phyloP scores from a whole-genome alignment of 2,329 filamentous ascomycete genomes.

The Mycocentrospora acerina region DNA sequence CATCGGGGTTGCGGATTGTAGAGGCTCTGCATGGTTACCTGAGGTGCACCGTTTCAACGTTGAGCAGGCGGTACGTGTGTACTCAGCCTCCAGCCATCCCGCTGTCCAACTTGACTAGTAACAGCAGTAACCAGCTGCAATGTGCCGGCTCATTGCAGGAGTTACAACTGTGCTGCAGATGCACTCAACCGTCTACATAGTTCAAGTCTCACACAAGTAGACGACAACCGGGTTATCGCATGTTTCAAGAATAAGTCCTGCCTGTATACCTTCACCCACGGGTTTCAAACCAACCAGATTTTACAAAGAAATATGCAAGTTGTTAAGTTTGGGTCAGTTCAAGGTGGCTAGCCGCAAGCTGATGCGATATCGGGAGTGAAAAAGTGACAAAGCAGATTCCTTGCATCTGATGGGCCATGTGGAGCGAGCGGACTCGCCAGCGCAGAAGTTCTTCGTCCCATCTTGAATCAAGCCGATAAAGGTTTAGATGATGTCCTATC shows the following conservation, averaged over 20 bases:
- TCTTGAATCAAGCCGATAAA: constrained; percentile 4
- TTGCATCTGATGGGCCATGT: constrained; percentile 2
- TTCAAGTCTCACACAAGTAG: constrained; percentile 20
- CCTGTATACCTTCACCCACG: constrained; percentile 36
- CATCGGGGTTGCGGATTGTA: constrained; percentile 15
- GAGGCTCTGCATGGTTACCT: constrained; percentile 16
- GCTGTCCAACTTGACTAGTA: constrained; percentile 15
- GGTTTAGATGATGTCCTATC: neutral
- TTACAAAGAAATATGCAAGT: constrained; percentile 30
- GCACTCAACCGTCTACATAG: constrained; percentile 19
- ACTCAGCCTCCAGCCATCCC: constrained; percentile 18
- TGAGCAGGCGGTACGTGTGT: constrained; percentile 12
- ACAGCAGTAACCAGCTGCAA: constrained; percentile 23
- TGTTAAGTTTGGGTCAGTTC: constrained; percentile 11
- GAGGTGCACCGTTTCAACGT: constrained; percentile 13
- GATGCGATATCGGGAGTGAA: constrained; percentile 13
- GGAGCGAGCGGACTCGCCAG: constrained; percentile 1
- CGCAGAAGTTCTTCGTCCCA: constrained; percentile 2
- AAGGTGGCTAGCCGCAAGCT: constrained; percentile 12
- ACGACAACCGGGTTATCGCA: constrained; percentile 16
- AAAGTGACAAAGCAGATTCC: constrained; percentile 33
- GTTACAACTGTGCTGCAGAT: constrained; percentile 27
- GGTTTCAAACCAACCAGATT: constrained; percentile 32
- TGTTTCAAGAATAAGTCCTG: constrained; percentile 25
- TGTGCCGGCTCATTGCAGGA: constrained; percentile 22